These are phyloP conservation scores for Leucocoprinus birnbaumii DNA, from an alignment of 768 basidiomycete genomes.

Conservation along the genomic window DNA sequence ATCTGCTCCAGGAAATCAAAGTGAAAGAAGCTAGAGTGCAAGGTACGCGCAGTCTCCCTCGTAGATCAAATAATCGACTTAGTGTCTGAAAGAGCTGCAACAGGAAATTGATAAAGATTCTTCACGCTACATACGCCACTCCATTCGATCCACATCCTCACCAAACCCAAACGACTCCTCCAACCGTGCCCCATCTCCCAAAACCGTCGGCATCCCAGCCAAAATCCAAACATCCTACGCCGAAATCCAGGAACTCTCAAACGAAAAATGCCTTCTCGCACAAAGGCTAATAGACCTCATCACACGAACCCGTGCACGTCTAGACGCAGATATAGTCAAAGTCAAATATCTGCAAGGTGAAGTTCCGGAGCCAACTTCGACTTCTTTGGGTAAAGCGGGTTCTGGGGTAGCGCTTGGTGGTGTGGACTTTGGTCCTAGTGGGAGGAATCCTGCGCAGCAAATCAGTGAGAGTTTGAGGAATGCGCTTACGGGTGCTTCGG, in stretches of 20 bases:
- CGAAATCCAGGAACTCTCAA: conserved; percentile 41
- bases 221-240: conserved; percentile 44
- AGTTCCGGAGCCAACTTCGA: conserved; percentile 25
- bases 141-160: conserved; percentile 28
- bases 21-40: conserved; percentile 40
- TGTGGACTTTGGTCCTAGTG: conserved; percentile 22
- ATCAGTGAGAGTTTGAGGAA: conserved; percentile 42
- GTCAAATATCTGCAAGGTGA: conserved; percentile 48
- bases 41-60: conserved; percentile 27
- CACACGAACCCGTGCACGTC: conserved; percentile 40
- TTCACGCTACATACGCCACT: conserved; percentile 47
- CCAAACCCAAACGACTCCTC: conserved; percentile 21
- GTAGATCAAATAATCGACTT: background rate
- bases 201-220: conserved; percentile 32
- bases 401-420: conserved; percentile 2
- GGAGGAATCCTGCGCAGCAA: conserved; percentile 33
- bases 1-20: conserved; percentile 50
- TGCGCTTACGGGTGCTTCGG: conserved; percentile 34
- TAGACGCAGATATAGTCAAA: conserved; percentile 47
- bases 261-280: conserved; percentile 45
- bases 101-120: conserved; percentile 48
- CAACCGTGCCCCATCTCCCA: conserved; percentile 34
- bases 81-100: conserved; percentile 38
- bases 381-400: conserved; percentile 1
- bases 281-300: conserved; percentile 49